Evolutionary conservation across 2,329 filamentous ascomycete genomes (phyloP).

Genomic region (Orbilia ellipsospora): DNA sequence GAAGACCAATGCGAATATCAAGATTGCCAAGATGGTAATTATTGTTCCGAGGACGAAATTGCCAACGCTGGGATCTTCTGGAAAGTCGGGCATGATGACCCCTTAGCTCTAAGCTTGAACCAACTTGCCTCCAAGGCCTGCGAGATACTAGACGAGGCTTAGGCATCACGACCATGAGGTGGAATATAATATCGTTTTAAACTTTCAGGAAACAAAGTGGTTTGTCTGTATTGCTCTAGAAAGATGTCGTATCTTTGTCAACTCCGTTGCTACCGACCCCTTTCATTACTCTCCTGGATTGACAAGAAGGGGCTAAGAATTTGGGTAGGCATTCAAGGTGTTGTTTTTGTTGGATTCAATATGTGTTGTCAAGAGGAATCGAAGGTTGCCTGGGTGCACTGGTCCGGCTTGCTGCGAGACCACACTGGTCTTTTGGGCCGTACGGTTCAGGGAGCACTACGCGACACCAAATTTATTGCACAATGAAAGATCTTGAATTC

Average conservation of each 20-base stretch:
- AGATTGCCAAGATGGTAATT: slow-evolving; percentile 23
- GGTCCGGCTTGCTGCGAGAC: too few species aligned
- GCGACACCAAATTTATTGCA: too few species aligned
- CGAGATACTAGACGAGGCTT: too few species aligned
- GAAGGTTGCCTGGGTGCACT: background rate
- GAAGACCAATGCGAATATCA: slow-evolving; percentile 13
- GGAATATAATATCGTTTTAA: too few species aligned
- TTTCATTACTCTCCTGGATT: background rate
- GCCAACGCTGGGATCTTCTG: background rate
- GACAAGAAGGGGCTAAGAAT: background rate
- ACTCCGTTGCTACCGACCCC: background rate
- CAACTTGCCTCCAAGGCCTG: too few species aligned
- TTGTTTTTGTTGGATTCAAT: slow-evolving; percentile 12
- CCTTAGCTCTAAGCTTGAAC: background rate
- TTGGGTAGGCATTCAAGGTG: background rate
- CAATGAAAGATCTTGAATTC: too few species aligned
- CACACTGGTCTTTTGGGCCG: too few species aligned
- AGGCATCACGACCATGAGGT: too few species aligned
- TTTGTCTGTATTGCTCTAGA: too few species aligned
- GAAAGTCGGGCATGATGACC: slow-evolving; percentile 10
- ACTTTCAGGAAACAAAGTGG: too few species aligned
- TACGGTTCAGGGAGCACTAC: too few species aligned
- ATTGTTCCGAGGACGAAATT: slow-evolving; percentile 16
- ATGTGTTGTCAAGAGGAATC: background rate
- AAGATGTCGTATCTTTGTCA: too few species aligned